Conservation (phyloP, 73 alveolate genomes). For the Symbiodinium pilosum region DNA sequence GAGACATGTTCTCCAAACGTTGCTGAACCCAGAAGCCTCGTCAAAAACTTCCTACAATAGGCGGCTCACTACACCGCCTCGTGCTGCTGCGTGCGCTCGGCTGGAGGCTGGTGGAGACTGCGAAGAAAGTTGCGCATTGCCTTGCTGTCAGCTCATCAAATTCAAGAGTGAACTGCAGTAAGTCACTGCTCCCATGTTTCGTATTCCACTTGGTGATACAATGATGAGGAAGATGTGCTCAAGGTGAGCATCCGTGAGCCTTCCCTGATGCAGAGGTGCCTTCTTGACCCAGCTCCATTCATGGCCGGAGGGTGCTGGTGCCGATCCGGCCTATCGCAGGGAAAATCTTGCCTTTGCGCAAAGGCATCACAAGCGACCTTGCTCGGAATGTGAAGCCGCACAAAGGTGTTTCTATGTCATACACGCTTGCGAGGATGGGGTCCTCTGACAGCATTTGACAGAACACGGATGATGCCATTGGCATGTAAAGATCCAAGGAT, state of each 20-base stretch:
- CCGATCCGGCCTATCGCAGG: neutral
- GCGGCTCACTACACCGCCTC: no score
- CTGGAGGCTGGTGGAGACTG: neutral
- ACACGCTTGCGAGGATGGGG: no score
- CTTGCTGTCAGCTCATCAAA: neutral
- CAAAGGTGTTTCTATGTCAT: neutral
- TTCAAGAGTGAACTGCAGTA: neutral
- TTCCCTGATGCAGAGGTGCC: no score
- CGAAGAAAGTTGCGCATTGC: neutral
- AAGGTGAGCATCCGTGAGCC: no score
- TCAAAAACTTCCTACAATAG: no score
- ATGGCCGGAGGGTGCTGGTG: neutral
- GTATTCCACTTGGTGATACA: neutral
- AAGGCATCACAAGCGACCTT: neutral
- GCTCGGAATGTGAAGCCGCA: neutral
- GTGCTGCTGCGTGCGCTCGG: neutral
- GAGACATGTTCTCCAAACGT: no score
- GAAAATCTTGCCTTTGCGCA: neutral
- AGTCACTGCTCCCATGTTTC: neutral
- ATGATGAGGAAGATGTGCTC: no score
- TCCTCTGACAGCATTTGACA: no score
- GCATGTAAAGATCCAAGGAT: no score
- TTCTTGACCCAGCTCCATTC: conserved; percentile 87
- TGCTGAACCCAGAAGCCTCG: no score
- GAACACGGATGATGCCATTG: no score